These are phyloP conservation scores for Kwoniella shandongensis DNA, from an alignment of 768 basidiomycete species.

Conservation along the genomic window DNA sequence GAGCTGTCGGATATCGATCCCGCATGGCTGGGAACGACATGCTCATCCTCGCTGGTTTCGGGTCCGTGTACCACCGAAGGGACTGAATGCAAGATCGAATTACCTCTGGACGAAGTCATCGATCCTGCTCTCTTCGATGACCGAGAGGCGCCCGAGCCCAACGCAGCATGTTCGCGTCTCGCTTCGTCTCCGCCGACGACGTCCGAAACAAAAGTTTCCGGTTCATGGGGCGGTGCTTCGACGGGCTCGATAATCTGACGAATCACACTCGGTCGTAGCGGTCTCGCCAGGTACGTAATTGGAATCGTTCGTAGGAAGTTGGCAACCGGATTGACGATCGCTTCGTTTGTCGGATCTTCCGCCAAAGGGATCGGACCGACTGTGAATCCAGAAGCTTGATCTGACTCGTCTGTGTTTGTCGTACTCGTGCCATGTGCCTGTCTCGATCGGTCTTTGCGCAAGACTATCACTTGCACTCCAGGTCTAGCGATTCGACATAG, in stretches of 20 bases:
- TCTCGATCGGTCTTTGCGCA: conserved; percentile 17
- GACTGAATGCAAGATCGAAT: no score
- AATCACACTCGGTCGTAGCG: conserved; percentile 35
- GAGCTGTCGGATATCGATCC: no score
- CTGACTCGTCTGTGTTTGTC: no score
- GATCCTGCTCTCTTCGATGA: no score
- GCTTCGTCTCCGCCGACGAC: conserved; percentile 30
- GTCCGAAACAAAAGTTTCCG: conserved; percentile 30
- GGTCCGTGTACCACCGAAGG: no score
- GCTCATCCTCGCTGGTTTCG: no score
- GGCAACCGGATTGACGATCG: background rate
- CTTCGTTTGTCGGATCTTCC: no score
- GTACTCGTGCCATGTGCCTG: no score
- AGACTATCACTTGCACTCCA: conserved; percentile 26
- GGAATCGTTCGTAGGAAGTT: conserved; percentile 15
- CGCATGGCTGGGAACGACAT: no score
- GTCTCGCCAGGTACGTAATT: conserved; percentile 20
- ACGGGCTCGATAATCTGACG: conserved; percentile 29
- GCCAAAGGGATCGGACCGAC: no score
- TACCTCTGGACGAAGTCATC: no score
- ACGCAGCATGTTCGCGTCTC: background rate
- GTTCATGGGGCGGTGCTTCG: background rate
- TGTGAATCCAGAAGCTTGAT: no score
- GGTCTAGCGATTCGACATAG: conserved; percentile 25
- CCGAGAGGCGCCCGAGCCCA: background rate